Evolutionary conservation across 768 basidiomycete genomes (phyloP), one percentile per base, ranked within the genome.

Genomic region (Podaxis carcinomalis): DNA sequence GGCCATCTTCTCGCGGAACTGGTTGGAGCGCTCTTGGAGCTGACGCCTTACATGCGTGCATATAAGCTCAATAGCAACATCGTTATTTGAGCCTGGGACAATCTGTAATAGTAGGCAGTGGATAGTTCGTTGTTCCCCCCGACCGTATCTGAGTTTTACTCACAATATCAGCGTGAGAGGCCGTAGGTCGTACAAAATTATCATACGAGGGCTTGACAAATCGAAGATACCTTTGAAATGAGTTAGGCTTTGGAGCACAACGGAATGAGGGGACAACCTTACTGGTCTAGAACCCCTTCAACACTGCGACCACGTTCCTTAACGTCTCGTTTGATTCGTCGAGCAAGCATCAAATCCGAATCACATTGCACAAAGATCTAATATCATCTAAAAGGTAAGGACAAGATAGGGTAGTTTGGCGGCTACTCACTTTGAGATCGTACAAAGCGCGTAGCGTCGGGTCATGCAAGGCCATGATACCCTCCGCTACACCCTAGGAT

Each of bases 141-240:
- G 19, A 19, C 9, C 7, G 37, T n/a, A 28, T 27, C n/a, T 21
- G 19, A 4, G 42, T 60, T 59, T 69, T 51, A 65, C 77, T 61
- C 65, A 95, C 94, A 39, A 99, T 93, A 69, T 99, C 95, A 2
- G 96, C 96, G 69, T 89, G 81, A 47, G 86, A 83, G 13, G 94
- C 83, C 2, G 92, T 91, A 1, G 96, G 96, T 35, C 84, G 84
- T 21, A 99, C 94, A 65, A 95, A 97, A 71, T 92, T 90, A 71
- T 98, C 97, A 67, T 89, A 96, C 3, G 93, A 86, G 4, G 92
- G 93, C 69, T 99, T 99, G 66, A 99, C 96, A 69, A 88, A 95
- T 32, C 94, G 90, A 23, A 98, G 83, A 69, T 97, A 97, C 73
- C 90, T 93, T 69, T 50, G 4, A 5, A 58, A 19, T n/a, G 9